phyloP scores from a whole-genome alignment of 352 stramenopile species.

The Phytophthora vignae region DNA sequence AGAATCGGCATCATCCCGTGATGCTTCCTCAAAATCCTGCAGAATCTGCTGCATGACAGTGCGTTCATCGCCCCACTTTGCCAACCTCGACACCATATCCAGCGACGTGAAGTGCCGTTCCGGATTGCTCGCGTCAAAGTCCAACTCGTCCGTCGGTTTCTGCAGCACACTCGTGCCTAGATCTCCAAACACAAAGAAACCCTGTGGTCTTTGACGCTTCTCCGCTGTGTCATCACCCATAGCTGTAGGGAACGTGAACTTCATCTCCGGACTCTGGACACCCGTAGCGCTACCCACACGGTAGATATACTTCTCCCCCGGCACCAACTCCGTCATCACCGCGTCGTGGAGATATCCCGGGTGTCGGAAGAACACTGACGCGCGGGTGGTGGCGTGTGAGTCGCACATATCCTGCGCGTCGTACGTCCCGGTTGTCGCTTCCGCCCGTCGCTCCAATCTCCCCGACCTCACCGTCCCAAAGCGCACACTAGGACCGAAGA shows the following conservation, averaged over 20 bases:
- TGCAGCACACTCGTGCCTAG: slow-evolving; percentile 41
- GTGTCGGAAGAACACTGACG: slow-evolving; percentile 31
- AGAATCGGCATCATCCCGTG: slow-evolving; percentile 4
- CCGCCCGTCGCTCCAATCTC: slow-evolving; percentile 8
- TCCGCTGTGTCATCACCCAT: slow-evolving; percentile 9
- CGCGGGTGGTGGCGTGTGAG: slow-evolving; percentile 23
- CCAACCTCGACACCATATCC: slow-evolving; percentile 40
- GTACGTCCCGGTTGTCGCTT: slow-evolving; percentile 32
- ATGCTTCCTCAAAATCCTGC: slow-evolving; percentile 32
- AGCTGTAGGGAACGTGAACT: slow-evolving; percentile 38
- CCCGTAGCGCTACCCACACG: slow-evolving; percentile 34
- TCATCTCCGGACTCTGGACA: slow-evolving; percentile 32
- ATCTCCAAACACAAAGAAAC: slow-evolving; percentile 84
- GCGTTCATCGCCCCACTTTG: slow-evolving; percentile 23
- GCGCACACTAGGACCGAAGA: slow-evolving; percentile 38
- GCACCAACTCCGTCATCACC: slow-evolving; percentile 37
- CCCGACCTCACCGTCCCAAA: slow-evolving; percentile 33
- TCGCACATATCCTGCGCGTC: slow-evolving; percentile 40
- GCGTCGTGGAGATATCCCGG: slow-evolving; percentile 45
- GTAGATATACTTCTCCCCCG: slow-evolving; percentile 41
- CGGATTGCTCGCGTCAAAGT: slow-evolving; percentile 27
- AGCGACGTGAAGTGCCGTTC: slow-evolving; percentile 25
- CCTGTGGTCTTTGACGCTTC: slow-evolving; percentile 27
- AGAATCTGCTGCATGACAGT: slow-evolving; percentile 44
- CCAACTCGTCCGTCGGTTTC: slow-evolving; percentile 32